phyloP scores from a whole-genome alignment of 2,329 filamentous ascomycete species.

The Paecilomyces sp. region DNA sequence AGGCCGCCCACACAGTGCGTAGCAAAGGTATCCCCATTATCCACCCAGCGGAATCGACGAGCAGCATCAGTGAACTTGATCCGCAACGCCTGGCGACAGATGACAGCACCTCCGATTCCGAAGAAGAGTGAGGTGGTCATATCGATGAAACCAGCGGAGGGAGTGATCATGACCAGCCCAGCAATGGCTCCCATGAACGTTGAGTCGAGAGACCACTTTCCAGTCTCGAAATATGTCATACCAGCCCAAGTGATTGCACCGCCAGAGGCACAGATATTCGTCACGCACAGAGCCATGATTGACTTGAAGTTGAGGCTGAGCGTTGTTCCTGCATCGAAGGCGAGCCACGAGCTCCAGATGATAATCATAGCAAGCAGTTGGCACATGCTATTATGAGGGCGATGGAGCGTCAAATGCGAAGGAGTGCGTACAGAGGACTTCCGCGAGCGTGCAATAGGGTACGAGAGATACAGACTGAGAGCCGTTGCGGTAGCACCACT shows the following conservation, averaged over 20 bases:
- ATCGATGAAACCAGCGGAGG: slow-evolving; percentile 44
- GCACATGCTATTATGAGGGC: slow-evolving; percentile 42
- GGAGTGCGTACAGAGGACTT: slow-evolving; percentile 39
- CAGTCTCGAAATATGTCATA: slow-evolving; percentile 38
- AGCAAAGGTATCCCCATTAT: slow-evolving; percentile 50
- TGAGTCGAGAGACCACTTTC: slow-evolving; percentile 42
- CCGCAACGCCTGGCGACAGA: slow-evolving; percentile 45
- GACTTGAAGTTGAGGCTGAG: slow-evolving; percentile 44
- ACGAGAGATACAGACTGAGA: slow-evolving; percentile 44
- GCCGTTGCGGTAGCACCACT: slow-evolving; percentile 36
- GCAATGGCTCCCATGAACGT: slow-evolving; percentile 49
- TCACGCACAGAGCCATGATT: slow-evolving; percentile 24
- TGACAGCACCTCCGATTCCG: slow-evolving; percentile 39
- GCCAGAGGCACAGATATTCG: slow-evolving; percentile 28
- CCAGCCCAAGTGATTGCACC: slow-evolving; percentile 42
- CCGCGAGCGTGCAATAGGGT: slow-evolving; percentile 42
- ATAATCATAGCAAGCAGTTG: slow-evolving; percentile 43
- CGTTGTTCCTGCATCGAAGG: slow-evolving; percentile 45
- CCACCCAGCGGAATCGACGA: slow-evolving; percentile 44
- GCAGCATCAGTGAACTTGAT: slow-evolving; percentile 48
- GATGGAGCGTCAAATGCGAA: slow-evolving; percentile 40
- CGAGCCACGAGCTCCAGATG: slow-evolving; percentile 47
- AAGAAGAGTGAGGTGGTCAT: slow-evolving; percentile 44
- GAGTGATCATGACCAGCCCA: slow-evolving; percentile 48
- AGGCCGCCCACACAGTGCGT: slow-evolving; percentile 49